Base-by-base conservation (phyloP, 345 rosid species). In the Eucalyptus regnans region DNA sequence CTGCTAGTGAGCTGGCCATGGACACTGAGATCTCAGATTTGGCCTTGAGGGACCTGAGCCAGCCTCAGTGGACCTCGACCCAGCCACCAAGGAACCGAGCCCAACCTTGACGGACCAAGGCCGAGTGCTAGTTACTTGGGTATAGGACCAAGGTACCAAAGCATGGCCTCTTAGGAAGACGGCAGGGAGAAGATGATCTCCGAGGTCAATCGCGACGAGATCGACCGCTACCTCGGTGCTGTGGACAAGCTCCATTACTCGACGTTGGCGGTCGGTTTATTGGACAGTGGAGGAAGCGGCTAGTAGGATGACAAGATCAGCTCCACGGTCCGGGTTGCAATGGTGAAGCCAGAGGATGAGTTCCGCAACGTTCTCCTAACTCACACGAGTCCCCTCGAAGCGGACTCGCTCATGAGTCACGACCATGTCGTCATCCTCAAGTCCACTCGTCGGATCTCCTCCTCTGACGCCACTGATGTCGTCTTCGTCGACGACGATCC, bases 341-440 rank as follows among this genome's bases (percentile, higher is more conserved):
- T 96, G 99, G 99, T 97, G n/a, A 93, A 98, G 9, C 96, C 95
- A 1, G 98, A 96, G 88, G 99, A 98, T 89, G 99, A 96, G 97
- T 96, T 98, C 85, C 92, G 96, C 49, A 94, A 92, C 91, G 95
- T 96, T 41, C 95, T 98, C 31, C 93, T 96, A 56, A 91, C 87
- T 22, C 93, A 95, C 88, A 91, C 94, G 37, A 88, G 92, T 41
- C 96, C 99, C 9, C 86, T 98, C 50, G 98, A 94, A 86, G 88
- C 93, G 5, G 95, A 94, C 56, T 93, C 94, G 0, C 92, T 20
- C 25, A 7, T 8, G 58, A 52, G 58, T 94, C 62, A 76, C 91
- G 29, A 94, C 44, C 25, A 60, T 23, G 56, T 60, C 50, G 29
- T 60, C 71, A 29, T 51, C 64, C 37, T 33, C 50, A 87, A 87